Evolutionary conservation across 192 early-diverging fungal genomes (phyloP).

Genomic region (Helicostylum pulchrum): DNA sequence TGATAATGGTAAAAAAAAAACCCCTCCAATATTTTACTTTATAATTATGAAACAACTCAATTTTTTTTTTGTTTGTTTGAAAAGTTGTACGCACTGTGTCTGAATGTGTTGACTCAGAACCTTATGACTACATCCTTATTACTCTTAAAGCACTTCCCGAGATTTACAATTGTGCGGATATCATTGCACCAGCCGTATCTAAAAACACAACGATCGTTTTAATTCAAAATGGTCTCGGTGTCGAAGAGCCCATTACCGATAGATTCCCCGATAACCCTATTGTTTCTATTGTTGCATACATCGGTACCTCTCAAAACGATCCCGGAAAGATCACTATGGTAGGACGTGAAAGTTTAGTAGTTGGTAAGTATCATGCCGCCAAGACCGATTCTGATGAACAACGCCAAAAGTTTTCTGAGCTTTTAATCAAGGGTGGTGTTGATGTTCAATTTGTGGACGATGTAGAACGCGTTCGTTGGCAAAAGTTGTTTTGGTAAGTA

Average conservation of each 20-base stretch:
- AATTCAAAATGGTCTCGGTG: slow-evolving; percentile 71
- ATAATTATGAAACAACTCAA: no score
- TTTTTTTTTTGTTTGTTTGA: not conserved
- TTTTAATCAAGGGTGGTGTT: slow-evolving; percentile 43
- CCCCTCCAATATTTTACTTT: not conserved
- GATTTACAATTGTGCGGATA: slow-evolving; percentile 50
- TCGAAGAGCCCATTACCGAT: slow-evolving; percentile 55
- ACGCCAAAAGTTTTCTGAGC: slow-evolving; percentile 34
- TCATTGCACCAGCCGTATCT: slow-evolving; percentile 56
- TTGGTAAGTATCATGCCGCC: slow-evolving; percentile 39
- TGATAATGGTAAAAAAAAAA: slow-evolving; percentile 42
- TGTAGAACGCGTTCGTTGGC: slow-evolving; percentile 64
- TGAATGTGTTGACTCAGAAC: slow-evolving; percentile 28
- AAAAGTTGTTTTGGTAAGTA: slow-evolving; percentile 64
- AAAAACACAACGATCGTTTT: slow-evolving; percentile 55
- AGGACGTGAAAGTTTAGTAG: slow-evolving; percentile 31
- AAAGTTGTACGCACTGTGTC: slow-evolving; percentile 38
- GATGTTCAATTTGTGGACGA: slow-evolving; percentile 42
- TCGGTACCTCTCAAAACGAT: slow-evolving; percentile 56
- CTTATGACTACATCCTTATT: slow-evolving; percentile 59
- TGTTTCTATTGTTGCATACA: slow-evolving; percentile 58
- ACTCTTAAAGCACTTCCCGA: slow-evolving; percentile 70
- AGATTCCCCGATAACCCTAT: slow-evolving; percentile 63
- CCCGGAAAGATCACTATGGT: slow-evolving; percentile 55
- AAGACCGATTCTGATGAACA: slow-evolving; percentile 33